Evolutionary conservation across 2,329 filamentous ascomycete genomes (phyloP).

Genomic region (Talaromyces sp.): DNA sequence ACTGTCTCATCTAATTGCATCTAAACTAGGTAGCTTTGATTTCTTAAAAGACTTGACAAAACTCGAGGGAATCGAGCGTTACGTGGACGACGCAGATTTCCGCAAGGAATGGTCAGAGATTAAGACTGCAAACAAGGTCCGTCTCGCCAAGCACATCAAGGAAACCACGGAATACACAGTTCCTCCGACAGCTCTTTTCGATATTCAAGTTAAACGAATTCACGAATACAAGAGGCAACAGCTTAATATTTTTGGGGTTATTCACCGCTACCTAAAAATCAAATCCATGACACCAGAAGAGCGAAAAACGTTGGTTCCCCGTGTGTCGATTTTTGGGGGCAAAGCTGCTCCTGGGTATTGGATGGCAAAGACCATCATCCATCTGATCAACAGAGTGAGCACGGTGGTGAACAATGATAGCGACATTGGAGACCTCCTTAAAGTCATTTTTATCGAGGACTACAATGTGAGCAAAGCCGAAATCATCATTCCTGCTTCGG

Average conservation of each 20-base stretch:
- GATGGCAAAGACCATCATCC: slow-evolving; percentile 99
- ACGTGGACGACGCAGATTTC: slow-evolving; percentile 80
- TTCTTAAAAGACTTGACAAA: slow-evolving; percentile 89
- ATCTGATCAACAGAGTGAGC: slow-evolving; percentile 89
- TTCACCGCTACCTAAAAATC: slow-evolving; percentile 85
- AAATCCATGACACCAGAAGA: slow-evolving; percentile 81
- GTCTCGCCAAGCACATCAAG: slow-evolving; percentile 88
- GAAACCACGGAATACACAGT: slow-evolving; percentile 71
- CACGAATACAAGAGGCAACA: slow-evolving; percentile 99
- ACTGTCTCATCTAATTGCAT: slow-evolving; percentile 85
- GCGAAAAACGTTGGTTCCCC: slow-evolving; percentile 77
- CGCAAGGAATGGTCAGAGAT: slow-evolving; percentile 93
- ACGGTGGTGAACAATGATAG: slow-evolving; percentile 85
- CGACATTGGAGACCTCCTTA: slow-evolving; percentile 88
- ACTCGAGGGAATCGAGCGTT: slow-evolving; percentile 80
- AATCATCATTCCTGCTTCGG: slow-evolving; percentile 88
- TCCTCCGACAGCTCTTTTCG: slow-evolving; percentile 83
- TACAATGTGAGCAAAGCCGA: slow-evolving; percentile 99
- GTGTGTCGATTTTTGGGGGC: slow-evolving; percentile 94
- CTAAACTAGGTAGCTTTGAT: slow-evolving; percentile 74
- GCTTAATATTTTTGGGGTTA: slow-evolving; percentile 97
- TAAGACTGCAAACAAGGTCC: slow-evolving; percentile 93
- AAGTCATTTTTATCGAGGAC: slow-evolving; percentile 95
- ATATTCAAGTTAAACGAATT: slow-evolving; percentile 97
- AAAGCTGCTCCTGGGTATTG: slow-evolving; percentile 98